Conservation (phyloP, 1,284 basidiomycete species). For the Taiwanofungus camphoratus region DNA sequence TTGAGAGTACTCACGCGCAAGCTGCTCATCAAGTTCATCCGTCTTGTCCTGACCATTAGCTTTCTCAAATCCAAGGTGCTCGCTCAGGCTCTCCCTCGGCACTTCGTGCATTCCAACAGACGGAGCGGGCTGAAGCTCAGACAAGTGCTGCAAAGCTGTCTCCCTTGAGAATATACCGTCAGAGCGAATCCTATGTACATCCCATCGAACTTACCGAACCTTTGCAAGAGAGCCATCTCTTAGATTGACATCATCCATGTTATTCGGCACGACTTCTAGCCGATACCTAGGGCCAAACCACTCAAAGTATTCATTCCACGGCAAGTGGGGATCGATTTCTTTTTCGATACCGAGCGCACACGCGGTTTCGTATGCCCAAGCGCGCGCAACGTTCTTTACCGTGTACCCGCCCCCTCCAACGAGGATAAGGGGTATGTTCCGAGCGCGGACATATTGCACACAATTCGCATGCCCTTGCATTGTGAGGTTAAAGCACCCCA, state of each 20-base stretch:
- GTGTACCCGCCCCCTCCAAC: slow-evolving; percentile 98
- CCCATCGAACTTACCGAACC: slow-evolving; percentile 54
- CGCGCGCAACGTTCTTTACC: slow-evolving; percentile 89
- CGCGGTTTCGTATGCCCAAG: slow-evolving; percentile 97
- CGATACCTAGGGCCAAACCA: slow-evolving; percentile 97
- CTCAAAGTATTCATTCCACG: slow-evolving; percentile 96
- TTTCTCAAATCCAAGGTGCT: slow-evolving; percentile 53
- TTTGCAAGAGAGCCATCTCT: slow-evolving; percentile 78
- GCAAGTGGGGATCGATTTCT: slow-evolving; percentile 76
- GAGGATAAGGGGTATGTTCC: slow-evolving; percentile 86
- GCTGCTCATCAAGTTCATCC: slow-evolving; percentile 58
- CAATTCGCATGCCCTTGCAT: slow-evolving; percentile 94
- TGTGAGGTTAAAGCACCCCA: slow-evolving; percentile 94
- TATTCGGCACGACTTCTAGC: slow-evolving; percentile 86
- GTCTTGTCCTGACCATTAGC: slow-evolving; percentile 39
- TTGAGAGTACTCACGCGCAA: slow-evolving; percentile 52
- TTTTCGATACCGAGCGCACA: slow-evolving; percentile 83
- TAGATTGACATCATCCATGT: slow-evolving; percentile 92
- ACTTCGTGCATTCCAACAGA: slow-evolving; percentile 86
- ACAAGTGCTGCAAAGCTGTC: slow-evolving; percentile 74
- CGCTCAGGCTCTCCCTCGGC: slow-evolving; percentile 59
- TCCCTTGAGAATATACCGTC: slow-evolving; percentile 34
- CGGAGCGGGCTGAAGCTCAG: slow-evolving; percentile 76
- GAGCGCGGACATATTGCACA: slow-evolving; percentile 80
- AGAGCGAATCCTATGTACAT: neutral